phyloP scores from a whole-genome alignment of 2,329 filamentous ascomycete species.

The Onygenales sp. region DNA sequence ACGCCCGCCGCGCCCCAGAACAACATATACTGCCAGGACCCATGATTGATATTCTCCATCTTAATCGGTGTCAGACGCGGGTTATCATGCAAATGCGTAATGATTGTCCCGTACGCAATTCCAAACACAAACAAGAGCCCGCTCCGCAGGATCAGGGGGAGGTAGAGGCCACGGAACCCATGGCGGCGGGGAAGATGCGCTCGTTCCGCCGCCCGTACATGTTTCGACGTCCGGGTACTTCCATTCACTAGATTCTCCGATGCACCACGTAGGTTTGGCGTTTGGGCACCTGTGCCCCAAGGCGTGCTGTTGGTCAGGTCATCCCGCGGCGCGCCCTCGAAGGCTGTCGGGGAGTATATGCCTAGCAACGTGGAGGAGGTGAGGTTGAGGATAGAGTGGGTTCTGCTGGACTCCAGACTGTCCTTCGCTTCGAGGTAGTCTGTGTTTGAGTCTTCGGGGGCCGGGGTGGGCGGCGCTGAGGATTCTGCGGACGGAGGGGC shows the following conservation, averaged over 20 bases:
- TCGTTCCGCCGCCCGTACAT: not conserved
- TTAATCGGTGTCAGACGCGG: constrained; percentile 53
- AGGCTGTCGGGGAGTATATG: constrained; percentile 68
- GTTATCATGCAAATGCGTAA: constrained; percentile 67
- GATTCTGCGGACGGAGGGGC: constrained; percentile 37
- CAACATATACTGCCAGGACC: constrained; percentile 56
- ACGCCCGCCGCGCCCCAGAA: constrained; percentile 80
- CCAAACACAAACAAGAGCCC: constrained; percentile 68
- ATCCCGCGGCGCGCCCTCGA: constrained; percentile 27
- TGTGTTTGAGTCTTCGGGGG: constrained; percentile 17
- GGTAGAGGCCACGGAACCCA: constrained; percentile 32
- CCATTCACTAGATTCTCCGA: constrained; percentile 32
- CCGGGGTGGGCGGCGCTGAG: constrained; percentile 31
- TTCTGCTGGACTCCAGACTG: constrained; percentile 49
- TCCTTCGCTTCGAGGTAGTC: no score
- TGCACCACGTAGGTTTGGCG: constrained; percentile 43
- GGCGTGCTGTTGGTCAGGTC: constrained; percentile 48
- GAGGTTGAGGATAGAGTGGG: constrained; percentile 72
- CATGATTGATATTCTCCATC: constrained; percentile 44
- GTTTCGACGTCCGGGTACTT: constrained; percentile 24
- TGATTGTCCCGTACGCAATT: constrained; percentile 69
- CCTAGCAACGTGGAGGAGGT: constrained; percentile 83
- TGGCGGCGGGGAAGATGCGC: constrained; percentile 17
- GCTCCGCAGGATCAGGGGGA: constrained; percentile 50
- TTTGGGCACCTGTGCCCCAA: constrained; percentile 69